These are phyloP conservation scores for Cadophora sp. DNA, from an alignment of 2,329 filamentous ascomycete species.

Conservation along the genomic window DNA sequence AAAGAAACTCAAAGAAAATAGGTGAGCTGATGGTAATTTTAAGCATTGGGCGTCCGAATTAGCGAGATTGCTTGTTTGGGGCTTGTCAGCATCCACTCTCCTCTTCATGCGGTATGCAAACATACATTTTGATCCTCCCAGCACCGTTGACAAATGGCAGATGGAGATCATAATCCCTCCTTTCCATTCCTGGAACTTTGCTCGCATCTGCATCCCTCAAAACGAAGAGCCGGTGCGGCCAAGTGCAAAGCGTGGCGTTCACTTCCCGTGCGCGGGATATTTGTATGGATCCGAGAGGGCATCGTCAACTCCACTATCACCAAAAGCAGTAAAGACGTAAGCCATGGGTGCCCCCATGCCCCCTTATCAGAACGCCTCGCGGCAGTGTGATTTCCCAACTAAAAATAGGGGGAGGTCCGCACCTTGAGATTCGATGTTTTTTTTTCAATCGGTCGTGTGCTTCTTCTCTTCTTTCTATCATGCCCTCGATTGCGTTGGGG, in stretches of 20 bases:
- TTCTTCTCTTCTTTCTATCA: constrained; percentile 12
- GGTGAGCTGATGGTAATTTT: constrained; percentile 1
- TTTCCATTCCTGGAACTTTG: background rate
- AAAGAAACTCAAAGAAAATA: background rate
- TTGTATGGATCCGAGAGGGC: background rate
- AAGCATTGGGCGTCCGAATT: background rate
- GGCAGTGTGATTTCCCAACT: background rate
- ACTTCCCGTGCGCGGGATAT: constrained; percentile 13
- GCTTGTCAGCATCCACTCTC: background rate
- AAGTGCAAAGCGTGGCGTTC: background rate
- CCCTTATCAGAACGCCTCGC: constrained; percentile 8
- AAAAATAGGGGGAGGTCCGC: constrained; percentile 23
- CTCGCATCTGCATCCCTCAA: background rate
- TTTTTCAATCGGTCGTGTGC: constrained; percentile 16
- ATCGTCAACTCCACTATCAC: constrained; percentile 23
- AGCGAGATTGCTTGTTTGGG: constrained; percentile 18
- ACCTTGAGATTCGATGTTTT: constrained; percentile 10
- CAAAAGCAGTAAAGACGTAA: constrained; percentile 19
- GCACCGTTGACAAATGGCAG: background rate
- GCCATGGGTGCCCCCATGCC: constrained; percentile 3
- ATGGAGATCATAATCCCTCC: background rate
- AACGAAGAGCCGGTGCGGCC: background rate
- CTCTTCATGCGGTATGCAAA: background rate
- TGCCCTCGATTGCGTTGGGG: constrained; percentile 16
- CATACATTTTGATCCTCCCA: background rate